Evolutionary conservation across 495 filamentous ascomycete species (phyloP), one percentile per base, ranked within the genome.

Genomic region (Penicillium odoratum): DNA sequence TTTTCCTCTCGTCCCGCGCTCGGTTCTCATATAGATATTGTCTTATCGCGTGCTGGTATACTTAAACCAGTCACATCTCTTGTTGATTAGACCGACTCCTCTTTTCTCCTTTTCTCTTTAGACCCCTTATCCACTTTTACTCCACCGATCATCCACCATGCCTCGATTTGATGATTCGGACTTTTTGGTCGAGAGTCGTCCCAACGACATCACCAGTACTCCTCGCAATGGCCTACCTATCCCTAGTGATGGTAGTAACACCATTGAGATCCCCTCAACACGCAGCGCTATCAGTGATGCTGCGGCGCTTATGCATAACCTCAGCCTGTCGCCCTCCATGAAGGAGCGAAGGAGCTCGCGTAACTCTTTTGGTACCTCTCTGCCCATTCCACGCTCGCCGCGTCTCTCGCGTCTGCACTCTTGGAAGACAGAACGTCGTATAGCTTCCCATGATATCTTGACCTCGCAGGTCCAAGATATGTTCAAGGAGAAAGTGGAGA

Each of bases 331-430:
- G 4, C 88, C 88, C 7, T 91, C 88, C 3, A 81, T 82, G 70
- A 83, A 81, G 69, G 83, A 86, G 53, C 77, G 88, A 36, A 76
- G 88, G 48, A 77, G 83, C 25, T 91, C 89, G 34, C 82, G 88
- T 58, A 93, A 91, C 81, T 92, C 88, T 11, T 91, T 93, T 63
- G 89, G 88, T 48, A 79, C 87, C 40, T 84, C 87, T 15, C 83
- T 93, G 10, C 89, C 88, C 40, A 93, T 92, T 57, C 89, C 88
- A 31, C 75, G 84, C 50, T 86, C 87, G 28, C 89, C 89, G 66
- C 79, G 88, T 47, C 80, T 81, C 56, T 89, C 87, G 3, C 82
- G 88, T 5, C 78, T 90, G 38, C 85, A 82, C 34, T 83, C 82
- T 21, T 76, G 76, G 4, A 77, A 56, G 74, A 68, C 31, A 62